Percentiles rank a stretch among this genome's conserved stretches.
Evolutionary conservation across 805 yeast species (phyloP).

Genomic region (Starmerella apicola): DNA sequence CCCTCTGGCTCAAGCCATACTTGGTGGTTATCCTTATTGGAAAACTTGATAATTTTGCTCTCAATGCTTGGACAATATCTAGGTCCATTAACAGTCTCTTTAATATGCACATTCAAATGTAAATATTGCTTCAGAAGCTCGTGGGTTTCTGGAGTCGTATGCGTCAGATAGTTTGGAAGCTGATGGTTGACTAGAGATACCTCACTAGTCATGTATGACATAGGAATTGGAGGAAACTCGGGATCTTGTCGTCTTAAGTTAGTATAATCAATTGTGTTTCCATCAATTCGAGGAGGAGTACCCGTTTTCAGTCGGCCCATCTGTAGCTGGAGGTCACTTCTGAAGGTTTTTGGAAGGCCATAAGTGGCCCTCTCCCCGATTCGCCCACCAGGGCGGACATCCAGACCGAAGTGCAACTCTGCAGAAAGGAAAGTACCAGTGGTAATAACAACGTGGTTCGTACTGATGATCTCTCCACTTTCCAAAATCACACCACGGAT

Average conservation of each 20-base stretch:
- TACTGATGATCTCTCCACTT: slow-evolving; percentile 48
- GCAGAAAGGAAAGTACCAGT: slow-evolving; percentile 94
- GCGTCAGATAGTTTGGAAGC: slow-evolving; percentile 61
- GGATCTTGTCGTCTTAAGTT: slow-evolving; percentile 61
- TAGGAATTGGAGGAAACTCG: slow-evolving; percentile 76
- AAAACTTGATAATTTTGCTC: slow-evolving; percentile 69
- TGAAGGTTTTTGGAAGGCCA: slow-evolving; percentile 72
- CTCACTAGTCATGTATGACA: slow-evolving; percentile 67
- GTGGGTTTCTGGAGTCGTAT: slow-evolving; percentile 67
- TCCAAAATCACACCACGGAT: slow-evolving; percentile 64
- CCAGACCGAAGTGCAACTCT: slow-evolving; percentile 84
- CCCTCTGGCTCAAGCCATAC: slow-evolving; percentile 98
- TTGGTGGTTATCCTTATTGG: slow-evolving; percentile 61
- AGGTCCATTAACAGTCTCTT: slow-evolving; percentile 93
- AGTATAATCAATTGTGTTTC: slow-evolving; percentile 55
- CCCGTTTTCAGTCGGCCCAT: slow-evolving; percentile 92
- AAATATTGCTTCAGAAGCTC: slow-evolving; percentile 55
- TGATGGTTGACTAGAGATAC: slow-evolving; percentile 50
- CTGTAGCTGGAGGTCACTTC: slow-evolving; percentile 55
- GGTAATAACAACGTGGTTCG: slow-evolving; percentile 68
- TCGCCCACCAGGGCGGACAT: slow-evolving; percentile 76
- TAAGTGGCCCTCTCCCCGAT: slow-evolving; percentile 86
- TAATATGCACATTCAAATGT: slow-evolving; percentile 74
- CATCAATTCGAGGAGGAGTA: slow-evolving; percentile 82
- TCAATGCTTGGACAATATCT: slow-evolving; percentile 96